Evolutionary conservation across 2,329 filamentous ascomycete genomes (phyloP).

Genomic region (Aspergillus novofumigatus): DNA sequence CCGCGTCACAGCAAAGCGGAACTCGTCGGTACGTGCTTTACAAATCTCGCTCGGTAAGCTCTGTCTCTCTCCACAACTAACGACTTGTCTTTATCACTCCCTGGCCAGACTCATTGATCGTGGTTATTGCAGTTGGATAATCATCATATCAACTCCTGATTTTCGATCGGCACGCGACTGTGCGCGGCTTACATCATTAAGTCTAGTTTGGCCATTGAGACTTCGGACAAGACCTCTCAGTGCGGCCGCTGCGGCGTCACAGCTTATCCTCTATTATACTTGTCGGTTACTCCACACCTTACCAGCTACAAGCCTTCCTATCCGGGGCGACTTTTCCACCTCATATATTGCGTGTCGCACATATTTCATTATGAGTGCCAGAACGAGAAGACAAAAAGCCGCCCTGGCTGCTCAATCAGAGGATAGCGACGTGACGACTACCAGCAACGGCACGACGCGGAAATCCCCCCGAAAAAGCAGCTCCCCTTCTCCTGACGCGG

Average conservation of each 20-base stretch:
- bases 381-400: slow-evolving; percentile 39
- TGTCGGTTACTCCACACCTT: neutral
- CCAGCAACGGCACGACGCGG: slow-evolving; percentile 26
- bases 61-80: neutral
- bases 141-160: neutral
- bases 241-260: neutral
- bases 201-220: neutral
- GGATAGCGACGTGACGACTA: slow-evolving; percentile 27
- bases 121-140: neutral
- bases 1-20: neutral
- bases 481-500: slow-evolving; percentile 23
- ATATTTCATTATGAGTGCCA: slow-evolving; percentile 29
- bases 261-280: neutral
- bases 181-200: neutral
- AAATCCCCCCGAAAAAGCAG: slow-evolving; percentile 32
- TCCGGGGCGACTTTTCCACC: neutral
- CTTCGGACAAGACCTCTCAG: slow-evolving; percentile 4
- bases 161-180: neutral
- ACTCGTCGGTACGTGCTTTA: neutral
- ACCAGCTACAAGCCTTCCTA: neutral
- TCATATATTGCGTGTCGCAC: neutral
- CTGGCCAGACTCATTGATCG: neutral
- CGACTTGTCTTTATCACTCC: neutral
- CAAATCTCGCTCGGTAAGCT: neutral
- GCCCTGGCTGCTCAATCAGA: slow-evolving; percentile 26